A percentile compares a stretch with the other conserved stretches of the same genome.
These are phyloP conservation scores for Ustilago vetiveriae DNA, from an alignment of 1,284 basidiomycete species.

Conservation along the genomic window DNA sequence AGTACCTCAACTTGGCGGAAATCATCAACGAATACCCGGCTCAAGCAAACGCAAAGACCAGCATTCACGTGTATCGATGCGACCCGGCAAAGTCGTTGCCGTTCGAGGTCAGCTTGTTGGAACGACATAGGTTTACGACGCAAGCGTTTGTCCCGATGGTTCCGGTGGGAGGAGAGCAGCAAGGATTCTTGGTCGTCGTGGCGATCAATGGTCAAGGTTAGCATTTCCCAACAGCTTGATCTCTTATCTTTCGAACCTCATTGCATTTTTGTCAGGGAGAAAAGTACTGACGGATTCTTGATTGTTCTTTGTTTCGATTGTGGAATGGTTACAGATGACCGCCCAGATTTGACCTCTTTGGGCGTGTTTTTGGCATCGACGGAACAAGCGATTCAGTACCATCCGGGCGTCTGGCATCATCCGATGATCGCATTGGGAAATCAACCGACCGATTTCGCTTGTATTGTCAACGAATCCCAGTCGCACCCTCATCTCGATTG, in stretches of 20 bases:
- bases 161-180: slow-evolving; percentile 13
- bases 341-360: slow-evolving; percentile 56
- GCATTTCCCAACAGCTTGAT: no score
- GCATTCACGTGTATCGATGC: slow-evolving; percentile 60
- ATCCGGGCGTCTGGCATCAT: slow-evolving; percentile 61
- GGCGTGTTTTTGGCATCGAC: slow-evolving; percentile 50
- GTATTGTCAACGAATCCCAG: slow-evolving; percentile 57
- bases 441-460: slow-evolving; percentile 58
- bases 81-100: slow-evolving; percentile 29
- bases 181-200: slow-evolving; percentile 62
- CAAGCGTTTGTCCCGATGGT: slow-evolving; percentile 61
- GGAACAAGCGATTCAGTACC: slow-evolving; percentile 60
- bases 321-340: slow-evolving; percentile 42
- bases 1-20: slow-evolving; percentile 49
- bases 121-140: slow-evolving; percentile 59
- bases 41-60: slow-evolving; percentile 40
- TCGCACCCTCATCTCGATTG: slow-evolving; percentile 50
- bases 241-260: no score
- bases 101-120: slow-evolving; percentile 57
- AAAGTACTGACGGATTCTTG: not conserved
- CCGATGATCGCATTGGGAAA: slow-evolving; percentile 57
- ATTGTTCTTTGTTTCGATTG: not conserved
- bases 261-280: no score
- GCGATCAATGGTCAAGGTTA: slow-evolving; percentile 54
- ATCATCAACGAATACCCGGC: slow-evolving; percentile 44